phyloP scores from a whole-genome alignment of 1,139 yeast genomes.

The Arxiozyma slooffiae region DNA sequence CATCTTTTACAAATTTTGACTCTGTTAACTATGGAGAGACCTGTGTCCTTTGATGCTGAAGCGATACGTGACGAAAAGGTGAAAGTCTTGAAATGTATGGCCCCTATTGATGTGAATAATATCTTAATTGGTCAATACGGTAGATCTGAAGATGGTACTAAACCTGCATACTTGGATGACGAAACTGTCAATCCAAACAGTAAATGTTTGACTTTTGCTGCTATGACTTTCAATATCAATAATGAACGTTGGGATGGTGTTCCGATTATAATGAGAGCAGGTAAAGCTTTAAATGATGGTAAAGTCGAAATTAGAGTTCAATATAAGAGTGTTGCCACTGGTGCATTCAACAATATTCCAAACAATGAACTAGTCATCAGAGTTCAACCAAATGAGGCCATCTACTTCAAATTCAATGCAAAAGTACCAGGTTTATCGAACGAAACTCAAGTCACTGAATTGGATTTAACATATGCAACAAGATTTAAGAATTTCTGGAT shows the following conservation, averaged over 20 bases:
- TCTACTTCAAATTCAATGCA: constrained; percentile 82
- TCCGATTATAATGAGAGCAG: constrained; percentile 91
- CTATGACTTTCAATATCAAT: constrained; percentile 62
- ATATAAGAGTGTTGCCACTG: constrained; percentile 76
- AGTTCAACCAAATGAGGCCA: constrained; percentile 90
- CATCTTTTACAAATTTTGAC: constrained; percentile 90
- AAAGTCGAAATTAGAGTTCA: constrained; percentile 93
- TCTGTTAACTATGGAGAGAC: constrained; percentile 90
- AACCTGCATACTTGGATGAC: constrained; percentile 89
- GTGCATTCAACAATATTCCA: constrained; percentile 71
- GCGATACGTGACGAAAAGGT: constrained; percentile 94
- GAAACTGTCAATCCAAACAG: constrained; percentile 77
- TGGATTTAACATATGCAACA: constrained; percentile 74
- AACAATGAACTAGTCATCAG: constrained; percentile 89
- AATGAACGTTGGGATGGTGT: constrained; percentile 99
- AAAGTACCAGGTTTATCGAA: constrained; percentile 81
- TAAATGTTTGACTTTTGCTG: constrained; percentile 88
- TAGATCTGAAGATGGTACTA: constrained; percentile 71
- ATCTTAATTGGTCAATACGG: constrained; percentile 81
- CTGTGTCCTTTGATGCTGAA: constrained; percentile 81
- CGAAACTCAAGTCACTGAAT: constrained; percentile 73
- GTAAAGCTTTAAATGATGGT: constrained; percentile 86
- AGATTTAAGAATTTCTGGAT: constrained; percentile 86
- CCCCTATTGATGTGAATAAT: constrained; percentile 55
- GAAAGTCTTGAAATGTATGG: constrained; percentile 74